These are phyloP conservation scores for Leccinum boreale DNA, from an alignment of 768 basidiomycete genomes.

Conservation along the genomic window DNA sequence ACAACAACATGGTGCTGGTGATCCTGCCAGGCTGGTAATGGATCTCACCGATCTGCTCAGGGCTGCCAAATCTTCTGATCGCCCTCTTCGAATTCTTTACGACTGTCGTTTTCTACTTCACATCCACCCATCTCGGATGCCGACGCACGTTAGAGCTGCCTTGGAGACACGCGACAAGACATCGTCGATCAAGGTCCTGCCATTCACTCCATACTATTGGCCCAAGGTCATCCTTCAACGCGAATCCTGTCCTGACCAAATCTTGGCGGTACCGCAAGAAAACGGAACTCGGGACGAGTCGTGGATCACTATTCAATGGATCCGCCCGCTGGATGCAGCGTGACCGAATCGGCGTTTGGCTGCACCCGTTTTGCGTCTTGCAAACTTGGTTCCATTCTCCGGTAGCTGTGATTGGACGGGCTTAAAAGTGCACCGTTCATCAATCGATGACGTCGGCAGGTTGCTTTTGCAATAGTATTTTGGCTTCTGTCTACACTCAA, in stretches of 20 bases:
- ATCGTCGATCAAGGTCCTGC: conserved; percentile 33
- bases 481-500: no score
- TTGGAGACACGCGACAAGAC: conserved; percentile 22
- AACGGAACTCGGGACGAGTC: conserved; percentile 17
- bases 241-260: conserved; percentile 15
- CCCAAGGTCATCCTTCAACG: conserved; percentile 41
- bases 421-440: no score
- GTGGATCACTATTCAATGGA: conserved; percentile 46
- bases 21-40: conserved; percentile 31
- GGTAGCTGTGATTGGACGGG: no score
- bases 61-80: conserved; percentile 13
- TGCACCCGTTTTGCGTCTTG: not conserved
- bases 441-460: no score
- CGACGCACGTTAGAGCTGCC: conserved; percentile 32
- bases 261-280: conserved; percentile 20
- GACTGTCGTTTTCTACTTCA: conserved; percentile 62
- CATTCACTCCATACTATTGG: conserved; percentile 45
- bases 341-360: not conserved
- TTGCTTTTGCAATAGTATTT: no score
- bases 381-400: no score
- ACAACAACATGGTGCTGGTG: conserved; percentile 20
- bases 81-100: conserved; percentile 45
- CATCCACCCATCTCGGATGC: conserved; percentile 44
- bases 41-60: conserved; percentile 40
- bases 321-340: conserved; percentile 36